These are phyloP conservation scores for Clarireedia paspali DNA, from an alignment of 2,329 filamentous ascomycete species.

Conservation along the genomic window DNA sequence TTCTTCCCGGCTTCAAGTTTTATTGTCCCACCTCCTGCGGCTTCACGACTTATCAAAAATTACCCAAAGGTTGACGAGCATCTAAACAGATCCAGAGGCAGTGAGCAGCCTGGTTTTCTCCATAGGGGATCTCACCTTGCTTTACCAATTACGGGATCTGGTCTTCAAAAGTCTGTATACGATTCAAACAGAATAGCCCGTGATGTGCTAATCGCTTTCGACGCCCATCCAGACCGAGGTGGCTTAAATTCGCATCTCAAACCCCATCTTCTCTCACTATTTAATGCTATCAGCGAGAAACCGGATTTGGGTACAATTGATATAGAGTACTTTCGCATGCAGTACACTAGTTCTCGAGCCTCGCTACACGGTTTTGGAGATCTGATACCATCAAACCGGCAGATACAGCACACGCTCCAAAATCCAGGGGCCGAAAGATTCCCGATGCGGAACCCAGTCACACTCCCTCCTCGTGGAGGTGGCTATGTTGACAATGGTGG, in stretches of 20 bases:
- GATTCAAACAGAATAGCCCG: background rate
- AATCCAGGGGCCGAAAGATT: background rate
- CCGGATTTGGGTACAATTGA: background rate
- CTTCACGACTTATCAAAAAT: background rate
- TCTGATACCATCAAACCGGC: background rate
- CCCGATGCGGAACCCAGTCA: background rate
- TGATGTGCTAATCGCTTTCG: background rate
- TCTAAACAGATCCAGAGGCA: background rate
- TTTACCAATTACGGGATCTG: background rate
- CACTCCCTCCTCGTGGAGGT: background rate
- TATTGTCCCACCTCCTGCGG: background rate
- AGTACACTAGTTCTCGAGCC: background rate
- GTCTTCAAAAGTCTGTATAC: background rate
- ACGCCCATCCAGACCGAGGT: background rate
- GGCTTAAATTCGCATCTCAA: background rate
- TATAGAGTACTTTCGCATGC: background rate
- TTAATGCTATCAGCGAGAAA: background rate
- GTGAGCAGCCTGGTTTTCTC: background rate
- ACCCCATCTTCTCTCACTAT: background rate
- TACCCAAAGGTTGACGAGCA: background rate
- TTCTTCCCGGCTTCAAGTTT: background rate
- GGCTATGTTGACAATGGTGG: background rate
- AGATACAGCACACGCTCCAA: background rate
- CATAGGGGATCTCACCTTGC: background rate
- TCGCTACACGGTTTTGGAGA: background rate